phyloP scores from a whole-genome alignment of 495 filamentous ascomycete genomes.

The Podospora sp. region DNA sequence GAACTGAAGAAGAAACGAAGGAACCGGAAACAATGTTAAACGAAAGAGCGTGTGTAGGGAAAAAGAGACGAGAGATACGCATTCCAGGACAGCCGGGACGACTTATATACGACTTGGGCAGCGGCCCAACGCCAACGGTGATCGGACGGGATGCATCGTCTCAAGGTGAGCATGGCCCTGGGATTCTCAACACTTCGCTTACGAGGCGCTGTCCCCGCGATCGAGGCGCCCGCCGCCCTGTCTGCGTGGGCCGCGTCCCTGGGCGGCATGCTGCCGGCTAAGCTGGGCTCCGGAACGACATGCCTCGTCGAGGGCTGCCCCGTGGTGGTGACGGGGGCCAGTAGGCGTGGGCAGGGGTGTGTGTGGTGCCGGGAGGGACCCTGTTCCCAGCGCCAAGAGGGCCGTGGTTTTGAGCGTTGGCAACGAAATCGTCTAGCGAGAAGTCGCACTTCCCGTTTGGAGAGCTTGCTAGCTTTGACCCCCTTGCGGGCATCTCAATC shows the following conservation, averaged over 20 bases:
- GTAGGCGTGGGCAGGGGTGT: slow-evolving; percentile 14
- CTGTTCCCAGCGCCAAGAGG: slow-evolving; percentile 15
- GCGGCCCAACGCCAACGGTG: slow-evolving; percentile 14
- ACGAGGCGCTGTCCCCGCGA: slow-evolving; percentile 23
- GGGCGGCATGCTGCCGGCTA: slow-evolving; percentile 28
- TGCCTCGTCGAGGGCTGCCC: slow-evolving; percentile 25
- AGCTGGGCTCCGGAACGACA: slow-evolving; percentile 35
- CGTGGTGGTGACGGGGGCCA: slow-evolving; percentile 17
- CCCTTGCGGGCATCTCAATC: slow-evolving; percentile 8
- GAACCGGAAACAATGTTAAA: slow-evolving; percentile 33
- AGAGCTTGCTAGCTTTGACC: slow-evolving; percentile 22
- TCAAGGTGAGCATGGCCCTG: slow-evolving; percentile 30
- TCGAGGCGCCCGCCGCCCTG: slow-evolving; percentile 18
- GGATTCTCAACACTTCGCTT: slow-evolving; percentile 26
- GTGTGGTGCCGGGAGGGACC: slow-evolving; percentile 13
- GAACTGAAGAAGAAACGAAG: slow-evolving; percentile 46
- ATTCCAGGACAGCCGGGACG: slow-evolving; percentile 1
- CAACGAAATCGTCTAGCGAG: slow-evolving; percentile 17
- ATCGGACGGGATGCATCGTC: slow-evolving; percentile 27
- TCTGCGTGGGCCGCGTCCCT: slow-evolving; percentile 29
- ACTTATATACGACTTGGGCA: slow-evolving; percentile 29
- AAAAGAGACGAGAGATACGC: slow-evolving; percentile 20
- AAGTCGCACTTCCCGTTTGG: slow-evolving; percentile 23
- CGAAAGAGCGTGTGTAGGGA: slow-evolving; percentile 37
- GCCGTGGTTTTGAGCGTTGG: not conserved